Base-by-base conservation (phyloP, 2,329 filamentous ascomycete species). In the Curvularia eragrostidis region DNA sequence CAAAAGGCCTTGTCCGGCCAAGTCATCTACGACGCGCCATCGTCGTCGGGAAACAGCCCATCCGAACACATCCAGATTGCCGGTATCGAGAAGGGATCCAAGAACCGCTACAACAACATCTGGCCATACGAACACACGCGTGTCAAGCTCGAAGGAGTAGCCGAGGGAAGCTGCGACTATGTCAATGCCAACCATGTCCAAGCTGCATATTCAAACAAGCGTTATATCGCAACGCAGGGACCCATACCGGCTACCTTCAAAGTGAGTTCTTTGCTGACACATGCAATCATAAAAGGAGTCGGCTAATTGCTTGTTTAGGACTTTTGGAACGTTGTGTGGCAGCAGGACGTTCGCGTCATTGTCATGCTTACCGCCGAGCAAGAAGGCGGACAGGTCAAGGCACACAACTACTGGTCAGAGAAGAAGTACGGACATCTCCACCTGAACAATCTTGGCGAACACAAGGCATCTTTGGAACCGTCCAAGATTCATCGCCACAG, bases 41-140 rank as follows among this genome's bases (percentile, higher is more conserved):
- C 38, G 23, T 30, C 36, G n/a, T 57, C 64, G 2, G 58, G 80
- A 21, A 58, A 71, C 0, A 71, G 83, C 1, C 66, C 76, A 0
- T 71, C 78, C 1, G 74, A 80, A 36, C 77, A 78, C 21, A 85
- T 96, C 7, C 89, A 91, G 67, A 87, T 99, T 50, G 95, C 91
- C 0, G 95, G 95, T 7, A 90, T 99, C 28, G 95, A 99, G 71
- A 95, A 97, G 75, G 95, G 95, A 7, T 87, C 84, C 18, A 98
- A 98, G 81, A 99, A 99, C 69, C 87, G 95, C 8, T 99, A 99
- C 81, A 98, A 97, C 80, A 96, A 97, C 67, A 97, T 98, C 54
- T 89, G 96, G 78, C 95, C 95, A 0, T 99, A 96, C 73, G 94
- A 98, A 71, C 95, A 99, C 76, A 89, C 92, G 2, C 84, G 95